A percentile compares a stretch with the other conserved stretches of the same genome.
Conservation (phyloP, 345 rosid genomes). For the Aurinia saxatilis region DNA sequence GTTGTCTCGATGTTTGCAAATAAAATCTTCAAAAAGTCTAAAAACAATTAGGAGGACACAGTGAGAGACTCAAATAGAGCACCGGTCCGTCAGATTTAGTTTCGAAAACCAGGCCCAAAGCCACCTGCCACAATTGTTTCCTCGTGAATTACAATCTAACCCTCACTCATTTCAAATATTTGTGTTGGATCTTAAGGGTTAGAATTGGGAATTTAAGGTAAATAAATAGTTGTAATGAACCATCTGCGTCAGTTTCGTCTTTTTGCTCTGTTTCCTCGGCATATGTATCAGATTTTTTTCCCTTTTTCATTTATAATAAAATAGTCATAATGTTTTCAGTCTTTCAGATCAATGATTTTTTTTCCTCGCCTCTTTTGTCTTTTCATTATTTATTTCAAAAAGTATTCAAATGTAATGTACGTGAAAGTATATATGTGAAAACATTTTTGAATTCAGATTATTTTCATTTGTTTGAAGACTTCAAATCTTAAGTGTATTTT, state of each 20-base stretch:
- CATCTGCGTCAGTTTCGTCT: slow-evolving; percentile 31
- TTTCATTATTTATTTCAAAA: not conserved
- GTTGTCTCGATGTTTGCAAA: slow-evolving; percentile 26
- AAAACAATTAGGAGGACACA: not conserved
- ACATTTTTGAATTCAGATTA: not conserved
- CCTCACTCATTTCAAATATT: not conserved
- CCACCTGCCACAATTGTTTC: slow-evolving; percentile 26
- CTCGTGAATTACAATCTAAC: not conserved
- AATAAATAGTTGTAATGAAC: slow-evolving; percentile 17
- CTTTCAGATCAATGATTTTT: slow-evolving; percentile 10
- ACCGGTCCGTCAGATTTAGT: slow-evolving; percentile 34
- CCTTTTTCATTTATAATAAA: not conserved
- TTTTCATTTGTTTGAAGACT: no score
- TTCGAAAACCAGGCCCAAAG: slow-evolving; percentile 32
- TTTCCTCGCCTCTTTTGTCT: not conserved
- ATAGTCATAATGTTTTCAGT: not conserved
- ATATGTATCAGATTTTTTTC: slow-evolving; percentile 12
- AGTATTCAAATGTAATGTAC: not conserved
- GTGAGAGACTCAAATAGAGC: slow-evolving; percentile 31
- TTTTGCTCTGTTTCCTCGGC: slow-evolving; percentile 30
- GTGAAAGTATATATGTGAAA: slow-evolving; percentile 1
- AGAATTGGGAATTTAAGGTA: not conserved
- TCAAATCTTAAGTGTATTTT: no score
- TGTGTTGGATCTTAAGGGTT: not conserved
- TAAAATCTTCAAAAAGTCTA: slow-evolving; percentile 32